Percentiles rank a stretch among this genome's conserved stretches.
phyloP scores from a whole-genome alignment of 2,329 filamentous ascomycete genomes.

The Talaromyces sp. region DNA sequence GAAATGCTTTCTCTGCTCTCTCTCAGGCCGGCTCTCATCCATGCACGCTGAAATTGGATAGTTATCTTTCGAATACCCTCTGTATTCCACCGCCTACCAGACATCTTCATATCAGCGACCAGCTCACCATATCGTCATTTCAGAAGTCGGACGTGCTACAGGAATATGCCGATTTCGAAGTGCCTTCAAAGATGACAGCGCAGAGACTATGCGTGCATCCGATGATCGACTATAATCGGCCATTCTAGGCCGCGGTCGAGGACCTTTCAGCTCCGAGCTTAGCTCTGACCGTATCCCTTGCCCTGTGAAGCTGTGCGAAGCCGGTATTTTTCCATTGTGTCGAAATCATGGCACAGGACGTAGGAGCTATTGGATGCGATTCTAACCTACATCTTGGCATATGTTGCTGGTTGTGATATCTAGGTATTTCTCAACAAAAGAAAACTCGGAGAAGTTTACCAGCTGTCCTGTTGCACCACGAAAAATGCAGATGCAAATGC shows the following conservation, averaged over 20 bases:
- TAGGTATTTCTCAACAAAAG: slow-evolving; percentile 20
- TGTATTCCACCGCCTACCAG: slow-evolving; percentile 4
- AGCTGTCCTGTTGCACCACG: slow-evolving; percentile 21
- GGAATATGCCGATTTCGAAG: slow-evolving; percentile 18
- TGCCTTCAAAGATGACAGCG: not conserved
- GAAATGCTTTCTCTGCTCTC: slow-evolving; percentile 19
- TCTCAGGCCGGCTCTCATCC: slow-evolving; percentile 19
- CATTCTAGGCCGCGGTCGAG: slow-evolving; percentile 17
- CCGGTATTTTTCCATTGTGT: slow-evolving; percentile 24
- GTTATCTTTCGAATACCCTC: slow-evolving; percentile 11
- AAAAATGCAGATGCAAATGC: slow-evolving; percentile 20
- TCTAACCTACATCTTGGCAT: slow-evolving; percentile 24
- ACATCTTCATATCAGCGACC: slow-evolving; percentile 23
- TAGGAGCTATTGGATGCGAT: slow-evolving; percentile 23
- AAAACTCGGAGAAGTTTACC: slow-evolving; percentile 19
- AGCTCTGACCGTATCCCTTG: slow-evolving; percentile 21
- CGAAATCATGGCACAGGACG: slow-evolving; percentile 19
- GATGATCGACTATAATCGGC: slow-evolving; percentile 21
- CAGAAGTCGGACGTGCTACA: slow-evolving; percentile 22
- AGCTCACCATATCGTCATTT: slow-evolving; percentile 21
- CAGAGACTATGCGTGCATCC: slow-evolving; percentile 21
- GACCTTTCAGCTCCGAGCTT: slow-evolving; percentile 18
- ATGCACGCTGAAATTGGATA: slow-evolving; percentile 19
- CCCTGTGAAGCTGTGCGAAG: slow-evolving; percentile 21
- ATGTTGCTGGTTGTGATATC: slow-evolving; percentile 20